Evolutionary conservation across 108 stramenopile genomes (phyloP).

Genomic region (Aurantiochytrium sp.): DNA sequence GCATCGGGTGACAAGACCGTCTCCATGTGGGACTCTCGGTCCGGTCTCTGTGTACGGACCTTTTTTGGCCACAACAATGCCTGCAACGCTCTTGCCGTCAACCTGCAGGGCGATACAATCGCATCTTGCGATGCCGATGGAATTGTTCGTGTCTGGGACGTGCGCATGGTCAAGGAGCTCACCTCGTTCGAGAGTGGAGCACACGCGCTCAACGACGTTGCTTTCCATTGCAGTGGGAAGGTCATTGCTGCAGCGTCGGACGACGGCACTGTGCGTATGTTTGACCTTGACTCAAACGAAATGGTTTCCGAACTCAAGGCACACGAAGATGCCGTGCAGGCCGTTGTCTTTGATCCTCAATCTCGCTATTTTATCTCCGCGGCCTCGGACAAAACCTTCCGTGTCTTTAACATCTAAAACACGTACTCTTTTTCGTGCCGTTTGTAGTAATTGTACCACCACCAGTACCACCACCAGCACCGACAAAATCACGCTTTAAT

Average conservation of each 20-base stretch:
- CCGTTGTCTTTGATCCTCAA: constrained; percentile 47
- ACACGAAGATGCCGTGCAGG: constrained; percentile 56
- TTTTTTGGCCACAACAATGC: constrained; percentile 61
- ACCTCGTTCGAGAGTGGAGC: constrained; percentile 40
- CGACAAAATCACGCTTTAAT: no score
- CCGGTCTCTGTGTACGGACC: constrained; percentile 50
- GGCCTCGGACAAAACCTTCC: constrained; percentile 45
- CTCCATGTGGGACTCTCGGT: constrained; percentile 51
- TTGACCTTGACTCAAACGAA: background rate
- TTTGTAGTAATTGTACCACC: no score
- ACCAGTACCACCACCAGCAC: no score
- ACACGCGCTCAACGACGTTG: constrained; percentile 44
- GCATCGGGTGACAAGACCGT: constrained; percentile 61
- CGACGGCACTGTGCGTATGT: constrained; percentile 44
- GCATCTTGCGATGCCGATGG: constrained; percentile 57
- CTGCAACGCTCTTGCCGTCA: constrained; percentile 47
- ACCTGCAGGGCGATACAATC: constrained; percentile 46
- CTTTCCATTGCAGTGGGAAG: constrained; percentile 39
- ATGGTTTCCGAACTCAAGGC: constrained; percentile 24
- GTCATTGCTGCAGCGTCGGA: constrained; percentile 45
- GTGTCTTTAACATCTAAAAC: constrained; percentile 31
- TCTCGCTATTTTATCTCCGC: constrained; percentile 42
- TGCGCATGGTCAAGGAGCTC: constrained; percentile 55
- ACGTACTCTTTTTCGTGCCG: no score
- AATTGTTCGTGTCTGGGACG: constrained; percentile 51